Conservation (phyloP, 2,329 filamentous ascomycete genomes). For the Colletotrichum nymphaeae region DNA sequence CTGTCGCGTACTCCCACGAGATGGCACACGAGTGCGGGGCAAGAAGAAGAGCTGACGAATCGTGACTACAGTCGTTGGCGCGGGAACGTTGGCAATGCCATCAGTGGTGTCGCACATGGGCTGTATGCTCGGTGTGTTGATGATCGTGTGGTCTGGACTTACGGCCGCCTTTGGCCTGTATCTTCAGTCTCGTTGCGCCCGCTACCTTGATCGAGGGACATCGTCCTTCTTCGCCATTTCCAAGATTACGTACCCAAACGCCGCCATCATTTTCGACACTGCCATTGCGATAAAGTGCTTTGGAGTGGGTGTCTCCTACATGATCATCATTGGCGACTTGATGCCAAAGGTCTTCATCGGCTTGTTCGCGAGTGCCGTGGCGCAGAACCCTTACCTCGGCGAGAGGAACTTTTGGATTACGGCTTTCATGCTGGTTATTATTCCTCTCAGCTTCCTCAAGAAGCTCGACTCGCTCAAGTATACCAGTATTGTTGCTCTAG, state of each 20-base stretch:
- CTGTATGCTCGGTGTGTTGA: conserved; percentile 82
- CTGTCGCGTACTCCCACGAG: neutral
- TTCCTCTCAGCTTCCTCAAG: conserved; percentile 91
- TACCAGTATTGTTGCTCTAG: conserved; percentile 89
- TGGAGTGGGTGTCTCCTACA: conserved; percentile 94
- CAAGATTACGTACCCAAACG: conserved; percentile 96
- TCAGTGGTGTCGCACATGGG: conserved; percentile 96
- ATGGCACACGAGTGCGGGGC: neutral
- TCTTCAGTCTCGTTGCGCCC: conserved; percentile 90
- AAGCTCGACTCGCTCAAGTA: conserved; percentile 97
- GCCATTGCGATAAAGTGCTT: conserved; percentile 99
- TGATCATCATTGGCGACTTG: conserved; percentile 98
- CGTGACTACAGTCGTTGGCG: conserved; percentile 79
- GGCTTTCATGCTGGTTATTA: conserved; percentile 95
- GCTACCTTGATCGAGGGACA: conserved; percentile 89
- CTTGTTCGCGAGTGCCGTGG: conserved; percentile 73
- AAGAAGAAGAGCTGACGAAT: conserved; percentile 29
- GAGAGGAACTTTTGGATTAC: conserved; percentile 98
- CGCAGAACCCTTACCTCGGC: conserved; percentile 76
- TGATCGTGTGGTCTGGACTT: conserved; percentile 91
- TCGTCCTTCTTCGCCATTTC: conserved; percentile 97
- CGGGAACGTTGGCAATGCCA: conserved; percentile 95
- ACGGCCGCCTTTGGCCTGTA: conserved; percentile 95
- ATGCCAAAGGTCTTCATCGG: conserved; percentile 95
- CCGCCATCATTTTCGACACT: conserved; percentile 92